Evolutionary conservation across 228 moss, liverwort and hornwort species (phyloP), one percentile per base, ranked within the genome.

Genomic region (Sphagnum fallax): DNA sequence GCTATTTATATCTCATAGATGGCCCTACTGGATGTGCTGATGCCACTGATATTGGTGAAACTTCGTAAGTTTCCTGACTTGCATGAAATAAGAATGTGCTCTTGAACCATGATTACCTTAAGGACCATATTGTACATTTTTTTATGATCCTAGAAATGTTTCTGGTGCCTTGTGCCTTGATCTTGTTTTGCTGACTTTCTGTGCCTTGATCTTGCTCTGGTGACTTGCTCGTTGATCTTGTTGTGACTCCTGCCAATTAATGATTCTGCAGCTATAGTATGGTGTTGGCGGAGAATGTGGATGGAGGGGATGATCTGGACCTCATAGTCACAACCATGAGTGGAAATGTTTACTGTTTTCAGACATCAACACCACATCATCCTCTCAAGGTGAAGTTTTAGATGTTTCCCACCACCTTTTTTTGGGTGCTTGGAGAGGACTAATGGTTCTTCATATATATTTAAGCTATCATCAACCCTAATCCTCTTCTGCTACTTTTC

Each of bases 201-300:
- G 32, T 1, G 2, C 32, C 32, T 32, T 32, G 32, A 32, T 32
- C 32, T 32, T 32, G 32, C 32, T 32, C 32, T 32, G 32, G 32
- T 32, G 32, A 32, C 32, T 32, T 32, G 32, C 32, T 32, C 2
- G 2, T 32, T 32, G 32, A 32, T 32, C 32, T 32, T 32, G 32
- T 32, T 32, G 32, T 32, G 32, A 32, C 32, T 32, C 32, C 32
- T 32, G 32, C 32, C 32, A 32, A 2, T 32, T 1, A 32, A 32
- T 32, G 32, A 32, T 32, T 32, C 32, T 82, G 82, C 88, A 92
- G 92, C 71, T 94, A 98, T 76, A 98, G 93, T 74, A 98, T 94
- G 93, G 94, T 94, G 18, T 80, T 98, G 65, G 98, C 98, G 63
- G 98, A 98, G 74, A 98, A 98, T 78, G 94, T 98, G 64, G 98